These are phyloP conservation scores for Lagerstroemia fauriei DNA, from an alignment of 441 rosid genomes.

Conservation along the genomic window DNA sequence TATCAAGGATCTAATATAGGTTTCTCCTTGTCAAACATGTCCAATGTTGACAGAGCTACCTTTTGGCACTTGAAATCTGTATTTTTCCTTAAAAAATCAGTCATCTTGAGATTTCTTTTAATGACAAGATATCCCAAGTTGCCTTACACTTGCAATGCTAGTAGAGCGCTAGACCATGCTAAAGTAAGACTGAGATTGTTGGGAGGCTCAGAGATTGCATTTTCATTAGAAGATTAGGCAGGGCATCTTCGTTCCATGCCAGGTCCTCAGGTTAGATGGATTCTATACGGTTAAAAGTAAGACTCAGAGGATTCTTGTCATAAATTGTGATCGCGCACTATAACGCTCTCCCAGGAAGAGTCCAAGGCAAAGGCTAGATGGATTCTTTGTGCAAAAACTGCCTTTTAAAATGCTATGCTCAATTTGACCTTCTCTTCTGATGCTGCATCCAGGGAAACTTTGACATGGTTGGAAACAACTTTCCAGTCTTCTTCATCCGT, in stretches of 20 bases:
- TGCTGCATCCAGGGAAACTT: constrained; percentile 70
- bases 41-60: not conserved
- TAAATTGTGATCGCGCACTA: not conserved
- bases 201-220: not conserved
- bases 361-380: not conserved
- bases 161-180: not conserved
- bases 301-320: not conserved
- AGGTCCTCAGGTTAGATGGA: not conserved
- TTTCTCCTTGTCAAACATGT: not conserved
- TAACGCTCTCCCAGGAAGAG: not conserved
- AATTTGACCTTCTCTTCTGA: not conserved
- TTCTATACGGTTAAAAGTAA: not conserved
- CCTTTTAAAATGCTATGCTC: not conserved
- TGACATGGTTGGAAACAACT: constrained; percentile 94
- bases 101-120: not conserved
- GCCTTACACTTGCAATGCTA: not conserved
- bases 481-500: constrained; percentile 86
- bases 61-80: not conserved
- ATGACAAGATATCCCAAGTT: not conserved
- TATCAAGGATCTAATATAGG: not conserved
- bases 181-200: not conserved
- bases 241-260: not conserved
- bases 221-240: not conserved
- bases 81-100: not conserved
- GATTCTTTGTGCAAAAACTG: not conserved